Evolutionary conservation across 192 early-diverging fungal species (phyloP), one percentile per base, ranked within the genome.

Genomic region (Backusella australiensis): DNA sequence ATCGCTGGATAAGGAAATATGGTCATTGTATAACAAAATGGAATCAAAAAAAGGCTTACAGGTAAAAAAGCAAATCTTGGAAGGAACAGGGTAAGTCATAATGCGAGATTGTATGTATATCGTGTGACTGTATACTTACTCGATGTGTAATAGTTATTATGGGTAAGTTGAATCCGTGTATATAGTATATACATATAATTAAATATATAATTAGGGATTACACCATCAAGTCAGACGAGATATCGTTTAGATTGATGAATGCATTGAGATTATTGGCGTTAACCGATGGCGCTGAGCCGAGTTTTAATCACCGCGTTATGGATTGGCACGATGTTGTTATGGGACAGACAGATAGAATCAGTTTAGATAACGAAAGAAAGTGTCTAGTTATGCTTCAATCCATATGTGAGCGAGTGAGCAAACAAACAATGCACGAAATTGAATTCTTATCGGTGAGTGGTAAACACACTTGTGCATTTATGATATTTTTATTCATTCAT

Each of bases 301-400:
- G 63, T 5, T 76, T 77, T 23, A 74, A 78, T 7, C 80, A 79
- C 32, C 70, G 69, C 3, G 80, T 78, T 1, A 77, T 85, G 52
- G 77, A 80, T 9, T 87, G 86, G 86, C 80, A 87, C 14, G 83
- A 84, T 34, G 78, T 85, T 14, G 70, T 87, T 4, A 84, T 80
- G 76, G 86, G 86, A 11, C 75, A 85, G 29, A 32, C 76, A 38
- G 86, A 87, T 19, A 70, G 76, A 9, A 85, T 87, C 34, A 81
- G 70, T 56, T 53, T 67, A 1, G 81, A 82, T 44, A 87, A 87
- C 46, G 86, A 87, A 56, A 71, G 76, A 3, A 26, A 71, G 67
- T 73, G 82, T 5, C 76, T 80, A 1, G 53, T 77, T 15, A 67
- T 78, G 76, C 46, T 85, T 12, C 75, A 83, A 17, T 65, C 67